These are phyloP conservation scores for Ophiostoma tasmaniense DNA, from an alignment of 2,329 filamentous ascomycete genomes.

Conservation along the genomic window DNA sequence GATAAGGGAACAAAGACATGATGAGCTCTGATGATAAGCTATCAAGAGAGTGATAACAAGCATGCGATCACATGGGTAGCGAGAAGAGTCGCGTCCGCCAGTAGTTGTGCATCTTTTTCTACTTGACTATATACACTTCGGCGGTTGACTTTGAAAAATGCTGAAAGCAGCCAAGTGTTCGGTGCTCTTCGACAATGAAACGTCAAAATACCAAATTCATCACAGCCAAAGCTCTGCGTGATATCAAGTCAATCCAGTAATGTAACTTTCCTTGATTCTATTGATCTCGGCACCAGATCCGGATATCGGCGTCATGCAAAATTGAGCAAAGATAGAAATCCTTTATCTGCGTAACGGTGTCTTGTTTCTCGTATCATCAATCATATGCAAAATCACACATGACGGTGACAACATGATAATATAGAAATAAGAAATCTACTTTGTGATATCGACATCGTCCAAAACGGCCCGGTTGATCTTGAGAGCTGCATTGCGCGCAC, in stretches of 20 bases:
- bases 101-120: not conserved
- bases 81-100: not conserved
- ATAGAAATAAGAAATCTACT: not conserved
- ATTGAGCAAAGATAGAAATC: not conserved
- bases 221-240: not conserved
- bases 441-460: slow-evolving; percentile 31
- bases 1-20: not conserved
- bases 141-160: not conserved
- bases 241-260: not conserved
- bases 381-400: too few relatives aligned
- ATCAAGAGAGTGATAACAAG: not conserved
- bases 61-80: not conserved
- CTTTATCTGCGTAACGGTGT: not conserved
- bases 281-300: not conserved
- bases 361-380: too few relatives aligned
- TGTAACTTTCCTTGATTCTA: not conserved
- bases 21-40: not conserved
- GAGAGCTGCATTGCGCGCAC: slow-evolving; percentile 33
- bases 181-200: not conserved
- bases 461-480: slow-evolving; percentile 34
- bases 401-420: too few relatives aligned
- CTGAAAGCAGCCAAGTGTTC: not conserved
- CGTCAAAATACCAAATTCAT: too few relatives aligned
- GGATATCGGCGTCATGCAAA: not conserved
- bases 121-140: not conserved